Evolutionary conservation across 306 rosid species (phyloP), one percentile per base, ranked within the genome.

Genomic region (Inga laurina): DNA sequence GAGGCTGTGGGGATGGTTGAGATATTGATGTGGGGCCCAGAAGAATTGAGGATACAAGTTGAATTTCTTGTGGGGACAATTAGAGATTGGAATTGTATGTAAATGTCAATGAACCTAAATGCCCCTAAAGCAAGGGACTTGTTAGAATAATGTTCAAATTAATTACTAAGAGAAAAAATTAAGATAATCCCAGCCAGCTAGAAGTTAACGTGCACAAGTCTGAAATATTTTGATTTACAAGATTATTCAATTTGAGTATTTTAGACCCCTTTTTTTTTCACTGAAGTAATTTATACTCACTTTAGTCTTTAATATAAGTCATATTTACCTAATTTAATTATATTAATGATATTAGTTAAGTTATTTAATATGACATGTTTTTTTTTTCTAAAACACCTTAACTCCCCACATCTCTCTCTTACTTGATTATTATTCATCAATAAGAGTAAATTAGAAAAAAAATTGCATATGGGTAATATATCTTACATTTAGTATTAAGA

Each of bases 91-190:
- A 77, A 46, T 49, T 75, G 14, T 66, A 34, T 37, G 74, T 61
- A 6, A 78, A 59, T 78, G 79, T 46, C 74, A 83, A 70, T 37
- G 74, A 83, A 70, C 52, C 59, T 24, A 1, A 52, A 43, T 75
- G 81, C 77, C 75, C 77, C 27, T 48, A 18, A 71, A 24, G 57
- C 79, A 71, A 78, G 74, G 82, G 69, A 78, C 27, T 83, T 48
- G 37, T 10, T 83, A 49, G 79, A 62, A 72, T 62, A 72, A 46
- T 81, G 21, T 12, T n/a, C 24, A 49, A 49, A 49, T 49, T 49
- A 49, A 70, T 82, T 21, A 3, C 18, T 9, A 8, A 4, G 21
- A 9, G 8, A 64, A 30, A 30, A 64, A 13, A 64, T 4, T 24
- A 61, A 61, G 67, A 64, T 30, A 13, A 13, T 30, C 18, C 21